Evolutionary conservation across 2,329 filamentous ascomycete genomes (phyloP), one percentile per base, ranked within the genome.

Genomic region (Diaporthe helianthi): DNA sequence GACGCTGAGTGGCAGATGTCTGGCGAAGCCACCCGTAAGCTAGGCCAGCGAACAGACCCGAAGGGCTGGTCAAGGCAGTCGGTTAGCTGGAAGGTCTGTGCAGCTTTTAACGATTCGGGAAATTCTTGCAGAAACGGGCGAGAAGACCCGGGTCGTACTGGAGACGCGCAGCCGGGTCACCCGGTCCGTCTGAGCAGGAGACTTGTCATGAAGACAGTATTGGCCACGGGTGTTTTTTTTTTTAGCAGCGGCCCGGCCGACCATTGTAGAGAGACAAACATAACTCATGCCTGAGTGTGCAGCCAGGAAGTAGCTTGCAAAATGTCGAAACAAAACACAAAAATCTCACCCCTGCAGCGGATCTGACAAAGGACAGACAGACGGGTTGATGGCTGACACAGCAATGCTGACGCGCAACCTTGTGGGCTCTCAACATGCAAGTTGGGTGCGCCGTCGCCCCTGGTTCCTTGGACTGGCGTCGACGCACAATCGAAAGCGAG

Each of bases 131-230:
- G 61, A 29, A 22, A 31, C 54, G 22, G 67, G 22, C 17, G 51
- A 68, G 26, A 13, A 31, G 17, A 41, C n/a, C 49, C 53, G 47
- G 68, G 54, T 22, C 51, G 53, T 47, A 53, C 47, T 61, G 38
- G 58, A 47, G n/a, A 71, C 63, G 69, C 69, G 69, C 64, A 67
- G 65, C 54, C 67, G 67, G 63, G 33, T 69, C 54, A 46, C 53
- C 49, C 63, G 69, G 69, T 38, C 69, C 65, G 58, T 24, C 29
- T 52, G 33, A 26, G 65, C 41, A 41, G 49, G 38, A 31, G 54
- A 24, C 24, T 38, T 68, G 65, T 33, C 44, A 29, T 60, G 69
- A 58, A 19, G 49, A 31, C 33, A 41, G 29, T 64, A 64, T 64
- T 61, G 64, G 46, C 54, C 44, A 36, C 68, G 38, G 31, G 26